Evolutionary conservation across 164 flowering plant genomes (phyloP), one percentile per base, ranked within the genome.

Genomic region (Chimonanthus praecox): DNA sequence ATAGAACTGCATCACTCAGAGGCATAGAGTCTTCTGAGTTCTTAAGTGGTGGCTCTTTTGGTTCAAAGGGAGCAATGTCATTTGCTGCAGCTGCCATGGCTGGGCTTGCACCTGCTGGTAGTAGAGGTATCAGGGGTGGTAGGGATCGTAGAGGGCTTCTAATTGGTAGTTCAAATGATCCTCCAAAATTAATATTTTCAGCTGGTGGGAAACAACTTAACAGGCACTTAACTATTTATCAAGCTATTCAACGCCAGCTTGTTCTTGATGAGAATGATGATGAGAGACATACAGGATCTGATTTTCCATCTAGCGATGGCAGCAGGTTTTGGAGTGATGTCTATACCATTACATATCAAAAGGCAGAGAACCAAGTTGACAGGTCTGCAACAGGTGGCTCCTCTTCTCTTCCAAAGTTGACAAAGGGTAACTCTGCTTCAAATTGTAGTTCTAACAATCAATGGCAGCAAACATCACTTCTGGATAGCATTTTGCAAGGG

Each of bases 71-170:
- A 73, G 92, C 89, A 47, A 88, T 93, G 94, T 90, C 97, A 65
- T 93, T 92, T 87, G 98, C 97, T 76, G 97, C 99, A 71, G 98
- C 97, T 78, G 97, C 98, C 15, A 95, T 92, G 97, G 92, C 97
- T 76, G 98, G 98, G 51, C 90, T 90, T 80, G 82, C 94, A 71
- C 85, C 99, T 71, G 87, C 88, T 33, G 85, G 88, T 78, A 86
- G 87, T 73, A 85, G 95, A 85, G 95, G 97, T 73, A 71, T 86
- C 21, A 83, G 90, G 78, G 96, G 89, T 72, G 86, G 88, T 63
- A 82, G 99, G 80, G 99, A 94, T 79, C 85, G 91, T 10, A 91
- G 87, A 7, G 97, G 97, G 33, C 89, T 90, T 7, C 83, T 84
- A 9, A 77, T 79, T 82, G 88, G 89, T 64, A 73, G 76, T 65